Evolutionary conservation across 2,329 filamentous ascomycete genomes (phyloP), one percentile per base, ranked within the genome.

Genomic region (Salinomyces thailandicus): DNA sequence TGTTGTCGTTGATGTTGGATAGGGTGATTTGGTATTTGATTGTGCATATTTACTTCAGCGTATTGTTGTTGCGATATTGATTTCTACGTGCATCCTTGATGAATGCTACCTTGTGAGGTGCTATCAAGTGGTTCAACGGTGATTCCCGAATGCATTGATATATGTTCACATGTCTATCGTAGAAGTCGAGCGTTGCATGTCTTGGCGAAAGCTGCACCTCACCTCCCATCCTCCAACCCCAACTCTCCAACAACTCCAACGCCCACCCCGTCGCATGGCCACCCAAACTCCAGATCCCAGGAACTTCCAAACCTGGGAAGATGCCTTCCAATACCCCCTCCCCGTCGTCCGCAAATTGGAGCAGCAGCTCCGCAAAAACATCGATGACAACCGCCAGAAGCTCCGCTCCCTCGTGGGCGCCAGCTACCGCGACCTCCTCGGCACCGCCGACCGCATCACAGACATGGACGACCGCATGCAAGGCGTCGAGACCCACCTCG

Each of bases 371-470:
- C 75, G 75, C 37, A 64, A 65, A 42, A 72, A 75, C 57, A 71
- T 77, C 46, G 62, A 71, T 32, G 75, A 73, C 49, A 79, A 80
- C 59, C 72, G 71, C 53, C 73, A 77, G 60, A 78, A 76, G 62
- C 66, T 81, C 49, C 70, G 77, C 49, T 71, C 72, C 46, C 68
- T 81, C 38, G 77, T 81, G 44, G 77, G 77, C 14, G 67, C 72
- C 49, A 74, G 75, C 53, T 96, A 96, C 62, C 82, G 89, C 48
- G 85, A 91, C 51, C 76, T 96, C 6, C 76, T 96, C 17, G 84
- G 84, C 35, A 95, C 89, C 0, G 89, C 89, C 37, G 87, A 95
- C 62, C 79, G 79, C n/a, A 96, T 96, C 48, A 81, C 95, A 37
- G 73, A 79, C 42, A 94, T 96, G 85, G 81, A 85, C 48, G 63